Conservation (phyloP, 78 protist genomes). For the Dictyostelium citrinum region DNA sequence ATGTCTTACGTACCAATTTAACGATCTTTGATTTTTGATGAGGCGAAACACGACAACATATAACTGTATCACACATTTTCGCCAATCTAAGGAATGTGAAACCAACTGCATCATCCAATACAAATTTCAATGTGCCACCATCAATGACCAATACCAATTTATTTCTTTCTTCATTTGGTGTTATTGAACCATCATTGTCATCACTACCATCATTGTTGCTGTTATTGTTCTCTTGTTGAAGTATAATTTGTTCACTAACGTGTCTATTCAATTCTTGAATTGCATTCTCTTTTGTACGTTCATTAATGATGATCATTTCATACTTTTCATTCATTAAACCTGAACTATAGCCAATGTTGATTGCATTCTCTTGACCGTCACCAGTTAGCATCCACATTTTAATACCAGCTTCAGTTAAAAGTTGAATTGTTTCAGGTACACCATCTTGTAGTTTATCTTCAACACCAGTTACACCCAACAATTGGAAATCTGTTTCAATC, state of each 20-base stretch:
- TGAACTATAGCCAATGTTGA: slow-evolving; percentile 91
- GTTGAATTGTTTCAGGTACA: slow-evolving; percentile 86
- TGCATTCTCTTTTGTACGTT: slow-evolving; percentile 51
- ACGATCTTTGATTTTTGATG: slow-evolving; percentile 85
- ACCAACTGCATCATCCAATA: slow-evolving; percentile 33
- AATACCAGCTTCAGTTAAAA: slow-evolving; percentile 76
- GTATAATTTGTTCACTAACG: background rate
- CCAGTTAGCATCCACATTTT: slow-evolving; percentile 93
- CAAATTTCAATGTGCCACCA: slow-evolving; percentile 47
- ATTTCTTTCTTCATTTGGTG: background rate
- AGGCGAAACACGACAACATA: slow-evolving; percentile 94
- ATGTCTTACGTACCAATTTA: slow-evolving; percentile 15
- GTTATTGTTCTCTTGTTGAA: background rate
- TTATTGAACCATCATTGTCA: background rate
- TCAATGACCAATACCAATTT: slow-evolving; percentile 60
- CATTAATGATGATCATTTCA: slow-evolving; percentile 49
- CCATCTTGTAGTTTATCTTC: slow-evolving; percentile 89
- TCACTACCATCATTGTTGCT: background rate
- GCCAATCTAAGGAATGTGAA: slow-evolving; percentile 39
- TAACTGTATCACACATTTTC: slow-evolving; percentile 64
- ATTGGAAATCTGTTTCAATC: slow-evolving; percentile 67
- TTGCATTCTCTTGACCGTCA: slow-evolving; percentile 98
- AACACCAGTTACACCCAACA: slow-evolving; percentile 90
- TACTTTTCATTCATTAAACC: background rate
- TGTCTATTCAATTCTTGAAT: slow-evolving; percentile 11